phyloP scores from a whole-genome alignment of 164 flowering plant genomes.

The Sedum album region DNA sequence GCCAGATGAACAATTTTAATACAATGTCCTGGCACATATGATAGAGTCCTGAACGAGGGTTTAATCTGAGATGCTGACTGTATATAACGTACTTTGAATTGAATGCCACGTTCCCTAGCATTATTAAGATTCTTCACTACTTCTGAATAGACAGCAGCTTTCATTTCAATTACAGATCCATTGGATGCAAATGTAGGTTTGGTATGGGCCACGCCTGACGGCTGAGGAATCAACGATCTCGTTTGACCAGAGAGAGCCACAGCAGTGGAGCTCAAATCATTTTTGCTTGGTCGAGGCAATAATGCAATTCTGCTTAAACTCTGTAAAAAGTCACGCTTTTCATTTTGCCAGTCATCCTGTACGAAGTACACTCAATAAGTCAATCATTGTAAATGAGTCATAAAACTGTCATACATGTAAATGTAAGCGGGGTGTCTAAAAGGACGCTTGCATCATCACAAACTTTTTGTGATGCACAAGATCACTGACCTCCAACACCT shows the following conservation, averaged over 20 bases:
- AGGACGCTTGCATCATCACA: background rate
- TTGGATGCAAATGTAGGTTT: constrained; percentile 41
- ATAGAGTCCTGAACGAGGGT: background rate
- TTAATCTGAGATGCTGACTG: background rate
- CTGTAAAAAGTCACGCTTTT: constrained; percentile 80
- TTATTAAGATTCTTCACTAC: constrained; percentile 68
- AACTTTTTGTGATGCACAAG: background rate
- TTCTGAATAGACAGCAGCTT: constrained; percentile 67
- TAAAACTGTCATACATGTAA: background rate
- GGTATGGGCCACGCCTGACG: constrained; percentile 40
- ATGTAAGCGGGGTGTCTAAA: background rate
- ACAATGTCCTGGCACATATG: background rate
- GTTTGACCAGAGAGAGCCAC: constrained; percentile 40
- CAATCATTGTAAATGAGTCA: background rate
- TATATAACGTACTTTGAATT: constrained; percentile 50
- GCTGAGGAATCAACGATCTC: constrained; percentile 46
- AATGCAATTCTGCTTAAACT: constrained; percentile 80
- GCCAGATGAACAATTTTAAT: background rate
- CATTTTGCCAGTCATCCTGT: constrained; percentile 98
- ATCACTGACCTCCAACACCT: constrained; percentile 71
- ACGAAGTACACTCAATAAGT: background rate
- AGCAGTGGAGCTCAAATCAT: constrained; percentile 25
- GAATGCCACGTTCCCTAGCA: constrained; percentile 65
- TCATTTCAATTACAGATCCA: constrained; percentile 60
- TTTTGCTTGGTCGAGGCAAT: constrained; percentile 55